These are phyloP conservation scores for Jatropha podagrica DNA, from an alignment of 441 rosid species.

Conservation along the genomic window DNA sequence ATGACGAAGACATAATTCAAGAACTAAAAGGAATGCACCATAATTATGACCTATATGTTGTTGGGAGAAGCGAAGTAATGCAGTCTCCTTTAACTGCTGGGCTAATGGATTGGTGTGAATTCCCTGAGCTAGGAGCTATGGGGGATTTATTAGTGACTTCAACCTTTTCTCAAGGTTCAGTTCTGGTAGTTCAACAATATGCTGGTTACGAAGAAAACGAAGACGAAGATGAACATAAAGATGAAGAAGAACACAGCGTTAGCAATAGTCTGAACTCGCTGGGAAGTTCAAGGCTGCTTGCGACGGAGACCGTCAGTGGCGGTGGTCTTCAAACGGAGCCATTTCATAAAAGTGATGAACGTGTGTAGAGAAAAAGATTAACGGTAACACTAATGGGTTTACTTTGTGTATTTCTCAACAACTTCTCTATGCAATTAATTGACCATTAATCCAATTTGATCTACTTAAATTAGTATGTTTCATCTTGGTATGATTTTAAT, in stretches of 20 bases:
- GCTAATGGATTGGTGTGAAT: constrained; percentile 41
- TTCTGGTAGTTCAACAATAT: constrained; percentile 39
- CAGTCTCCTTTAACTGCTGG: constrained; percentile 32
- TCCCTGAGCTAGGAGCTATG: constrained; percentile 39
- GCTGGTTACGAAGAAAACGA: not conserved
- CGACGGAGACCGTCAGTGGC: not conserved
- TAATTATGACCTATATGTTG: constrained; percentile 29
- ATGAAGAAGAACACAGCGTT: not conserved
- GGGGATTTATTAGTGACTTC: constrained; percentile 38
- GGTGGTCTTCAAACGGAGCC: constrained; percentile 21
- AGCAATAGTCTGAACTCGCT: not conserved
- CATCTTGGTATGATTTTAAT: too few relatives aligned
- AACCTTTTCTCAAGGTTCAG: constrained; percentile 25
- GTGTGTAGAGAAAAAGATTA: not conserved
- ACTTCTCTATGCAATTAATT: not conserved
- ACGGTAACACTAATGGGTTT: not conserved
- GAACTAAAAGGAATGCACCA: constrained; percentile 24
- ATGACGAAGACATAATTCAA: constrained; percentile 31
- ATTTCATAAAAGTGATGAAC: constrained; percentile 1
- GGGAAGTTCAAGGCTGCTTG: not conserved
- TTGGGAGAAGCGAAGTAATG: constrained; percentile 37
- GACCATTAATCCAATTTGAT: not conserved
- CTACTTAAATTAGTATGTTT: too few relatives aligned
- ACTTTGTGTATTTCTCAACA: not conserved
- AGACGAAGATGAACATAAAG: not conserved